Evolutionary conservation across 257 asterid species (phyloP), one percentile per base, ranked within the genome.

Genomic region (Coffea eugenioides): DNA sequence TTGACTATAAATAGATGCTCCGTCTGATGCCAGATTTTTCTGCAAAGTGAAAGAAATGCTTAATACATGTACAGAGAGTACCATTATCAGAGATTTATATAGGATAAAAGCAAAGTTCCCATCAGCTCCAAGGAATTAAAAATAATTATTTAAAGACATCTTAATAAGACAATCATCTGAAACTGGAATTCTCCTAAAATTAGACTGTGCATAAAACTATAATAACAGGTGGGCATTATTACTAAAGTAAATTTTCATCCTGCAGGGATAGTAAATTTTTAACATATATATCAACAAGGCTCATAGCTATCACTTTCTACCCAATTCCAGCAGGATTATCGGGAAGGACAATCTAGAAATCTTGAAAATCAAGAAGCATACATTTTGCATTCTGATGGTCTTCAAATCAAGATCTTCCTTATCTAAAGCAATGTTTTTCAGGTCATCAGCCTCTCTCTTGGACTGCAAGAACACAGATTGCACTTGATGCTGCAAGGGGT

Each of bases 361-460:
- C 31, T 48, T 48, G 0, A 23, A 25, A 18, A 14, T 27, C 25
- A 73, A 73, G 54, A 2, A 39, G 43, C 43, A 39, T 39, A 39
- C 43, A 39, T 39, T 39, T 39, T 39, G 43, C 43, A 39, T 39
- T 39, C 43, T 39, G 43, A 39, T 39, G 43, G 43, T 39, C 43
- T 39, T 39, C 43, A 39, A 39, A 39, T 39, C 43, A 39, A 39
- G 2, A 39, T 39, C 43, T 39, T 39, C 43, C 0, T 39, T 39
- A 4, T 39, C 43, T 39, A 39, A 39, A 39, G 43, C 43, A 39
- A 39, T 2, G 43, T 39, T 39, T 39, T 39, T 39, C 84, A 94
- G 98, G 98, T 69, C 92, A 85, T 68, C 91, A 90, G 88, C 95
- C 97, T 67, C 88, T 92, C 21, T 89, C 93, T 12, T 94, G 98